These are phyloP conservation scores for Gossypium arboreum DNA, from an alignment of 345 rosid species.

Conservation along the genomic window DNA sequence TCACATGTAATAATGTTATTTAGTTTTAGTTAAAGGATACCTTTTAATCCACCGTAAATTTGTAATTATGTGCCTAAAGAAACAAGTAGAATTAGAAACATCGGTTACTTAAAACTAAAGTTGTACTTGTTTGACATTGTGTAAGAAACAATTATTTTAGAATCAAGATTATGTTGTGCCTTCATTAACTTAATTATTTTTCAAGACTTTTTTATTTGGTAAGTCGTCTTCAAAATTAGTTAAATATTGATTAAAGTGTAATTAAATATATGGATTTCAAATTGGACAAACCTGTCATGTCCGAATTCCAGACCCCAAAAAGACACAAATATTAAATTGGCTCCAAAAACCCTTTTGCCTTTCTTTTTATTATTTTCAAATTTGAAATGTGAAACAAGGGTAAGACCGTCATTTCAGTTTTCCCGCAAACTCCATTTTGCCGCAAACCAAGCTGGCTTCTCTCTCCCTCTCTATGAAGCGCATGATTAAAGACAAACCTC, in stretches of 20 bases:
- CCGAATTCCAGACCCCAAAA: background rate
- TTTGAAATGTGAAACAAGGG: slow-evolving; percentile 14
- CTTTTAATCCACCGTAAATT: background rate
- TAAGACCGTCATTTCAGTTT: background rate
- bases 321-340: background rate
- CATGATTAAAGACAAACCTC: slow-evolving; percentile 32
- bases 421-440: background rate
- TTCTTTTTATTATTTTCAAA: background rate
- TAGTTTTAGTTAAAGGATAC: too few species aligned
- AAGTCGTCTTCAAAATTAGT: background rate
- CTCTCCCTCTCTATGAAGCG: background rate
- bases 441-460: slow-evolving; percentile 7
- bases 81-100: background rate
- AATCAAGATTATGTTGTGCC: background rate
- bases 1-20: too few species aligned
- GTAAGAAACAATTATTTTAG: background rate
- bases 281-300: slow-evolving; percentile 3
- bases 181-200: background rate
- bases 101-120: background rate
- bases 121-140: background rate
- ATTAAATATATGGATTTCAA: background rate
- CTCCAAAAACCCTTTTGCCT: background rate
- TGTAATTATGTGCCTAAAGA: background rate
- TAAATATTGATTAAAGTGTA: background rate
- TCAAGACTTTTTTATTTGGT: background rate